Evolutionary conservation across 768 basidiomycete genomes (phyloP), one percentile per base, ranked within the genome.

Genomic region (Xerocomellus dryophilus): DNA sequence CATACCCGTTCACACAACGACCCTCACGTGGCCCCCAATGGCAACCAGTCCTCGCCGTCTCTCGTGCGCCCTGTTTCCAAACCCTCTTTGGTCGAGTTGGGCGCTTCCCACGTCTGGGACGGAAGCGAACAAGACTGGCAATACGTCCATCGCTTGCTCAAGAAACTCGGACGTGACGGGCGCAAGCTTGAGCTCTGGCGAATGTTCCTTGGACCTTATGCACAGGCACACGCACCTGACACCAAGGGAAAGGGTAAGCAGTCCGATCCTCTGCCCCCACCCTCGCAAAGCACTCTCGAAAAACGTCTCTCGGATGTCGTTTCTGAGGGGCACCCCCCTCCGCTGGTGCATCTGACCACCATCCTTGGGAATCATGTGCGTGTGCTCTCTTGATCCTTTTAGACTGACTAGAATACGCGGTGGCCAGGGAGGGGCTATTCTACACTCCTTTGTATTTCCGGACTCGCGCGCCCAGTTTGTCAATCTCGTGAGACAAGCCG

Each of bases 171-270:
- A 27, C 74, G 79, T 43, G 90, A 93, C 60, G 89, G 91, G 7
- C 78, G 79, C 53, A 89, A 83, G 66, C 74, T 93, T 15, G 90
- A 92, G 50, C 65, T 89, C 11, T 93, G 91, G 90, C 76, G 73
- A 52, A 63, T 73, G 35, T 93, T 91, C 90, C 76, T 93, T 14
- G 78, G 73, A 1, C 71, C 76, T 38, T 64, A 73, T 54, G 58
- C 61, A 15, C 50, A 53, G 36, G 59, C 38, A 5, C 34, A n/a
- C 45, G 9, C 49, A 4, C 31, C 42, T 25, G 50, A 65, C 51
- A 20, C 32, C 44, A 74, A 74, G 49, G 71, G 71, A 17, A 77
- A 75, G 64, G 61, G 71, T 57, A 77, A 76, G 54, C 77, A 78
- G 57, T 76, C 77, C 74, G 74, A 74, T 7, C 56, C 60, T 46